phyloP scores from a whole-genome alignment of 768 basidiomycete species.

The Mrakia frigida region DNA sequence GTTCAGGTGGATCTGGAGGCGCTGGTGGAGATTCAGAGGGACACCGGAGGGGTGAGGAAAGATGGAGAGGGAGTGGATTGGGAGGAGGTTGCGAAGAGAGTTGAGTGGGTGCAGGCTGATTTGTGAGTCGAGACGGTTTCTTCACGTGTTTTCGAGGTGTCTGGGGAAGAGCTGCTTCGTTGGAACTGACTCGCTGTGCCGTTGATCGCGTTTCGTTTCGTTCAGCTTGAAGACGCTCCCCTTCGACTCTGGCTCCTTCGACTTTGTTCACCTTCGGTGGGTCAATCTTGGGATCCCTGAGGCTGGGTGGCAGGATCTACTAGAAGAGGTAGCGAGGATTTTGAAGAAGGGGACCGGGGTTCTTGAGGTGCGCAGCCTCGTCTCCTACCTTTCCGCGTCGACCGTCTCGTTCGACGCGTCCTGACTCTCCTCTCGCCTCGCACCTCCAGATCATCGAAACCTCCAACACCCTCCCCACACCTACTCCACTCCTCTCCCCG shows the following conservation, averaged over 20 bases:
- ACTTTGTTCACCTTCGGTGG: slow-evolving; percentile 42
- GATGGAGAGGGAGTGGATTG: slow-evolving; percentile 31
- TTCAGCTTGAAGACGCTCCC: slow-evolving; percentile 40
- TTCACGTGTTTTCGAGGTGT: background rate
- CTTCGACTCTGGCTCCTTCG: slow-evolving; percentile 43
- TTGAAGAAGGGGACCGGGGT: slow-evolving; percentile 39
- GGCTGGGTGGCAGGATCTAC: slow-evolving; percentile 37
- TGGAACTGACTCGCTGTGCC: background rate
- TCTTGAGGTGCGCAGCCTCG: slow-evolving; percentile 34
- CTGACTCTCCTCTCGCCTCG: background rate
- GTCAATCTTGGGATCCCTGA: slow-evolving; percentile 42
- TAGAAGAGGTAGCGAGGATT: slow-evolving; percentile 41
- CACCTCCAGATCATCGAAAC: slow-evolving; percentile 36
- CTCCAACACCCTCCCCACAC: slow-evolving; percentile 35
- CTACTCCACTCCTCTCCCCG: background rate
- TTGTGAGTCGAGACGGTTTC: slow-evolving; percentile 36
- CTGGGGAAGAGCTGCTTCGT: background rate
- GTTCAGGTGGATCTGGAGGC: slow-evolving; percentile 38
- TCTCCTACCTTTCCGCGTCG: background rate
- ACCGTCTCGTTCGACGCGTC: background rate
- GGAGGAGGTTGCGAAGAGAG: slow-evolving; percentile 37
- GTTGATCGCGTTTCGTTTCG: too few relatives aligned
- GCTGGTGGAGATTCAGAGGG: slow-evolving; percentile 33
- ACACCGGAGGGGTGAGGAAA: slow-evolving; percentile 24
- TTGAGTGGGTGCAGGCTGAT: slow-evolving; percentile 40